Evolutionary conservation across 495 filamentous ascomycete genomes (phyloP), one percentile per base, ranked within the genome.

Genomic region (Penicillium argentinense): DNA sequence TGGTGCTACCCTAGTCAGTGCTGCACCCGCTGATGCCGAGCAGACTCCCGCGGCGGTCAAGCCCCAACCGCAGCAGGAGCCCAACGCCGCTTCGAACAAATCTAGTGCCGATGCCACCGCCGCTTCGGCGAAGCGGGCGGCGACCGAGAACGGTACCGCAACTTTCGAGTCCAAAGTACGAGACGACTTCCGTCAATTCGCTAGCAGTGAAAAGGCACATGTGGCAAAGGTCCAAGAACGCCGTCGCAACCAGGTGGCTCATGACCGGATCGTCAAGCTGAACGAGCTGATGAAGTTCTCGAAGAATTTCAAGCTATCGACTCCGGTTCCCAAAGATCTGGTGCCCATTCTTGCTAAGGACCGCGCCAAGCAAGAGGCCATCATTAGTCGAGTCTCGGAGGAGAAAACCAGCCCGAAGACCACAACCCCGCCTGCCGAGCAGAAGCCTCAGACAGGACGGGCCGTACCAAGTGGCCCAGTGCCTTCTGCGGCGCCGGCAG

Each of bases 321-420:
- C 90, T 1, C 89, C 89, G 8, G 90, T 99, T 7, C 93, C 93
- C 5, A 82, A 81, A 49, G 93, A 99, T 66, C 68, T 99, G 36
- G 88, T 99, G 17, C 83, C 88, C 2, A 99, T 99, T 51, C 84
- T 99, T 32, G 91, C 93, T 16, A 99, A 97, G 62, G 93, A 99
- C 62, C 88, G 87, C 16, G 74, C 71, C 33, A 97, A 97, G 71
- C 93, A 99, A 69, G 81, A 89, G 52, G 80, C 87, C 62, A 97
- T 99, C 51, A 84, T 96, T 49, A 84, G 90, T 61, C 92, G 89
- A 58, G 89, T 88, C 49, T 81, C 89, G 51, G 80, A 77, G 19
- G 65, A 74, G 40, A 83, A 87, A 53, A 69, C 80, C 13, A 47
- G 67, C n/a, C 47, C 58, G 42, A 69, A 77, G 39, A 47, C 66